phyloP scores from a whole-genome alignment of 371 early-diverging fungal genomes.

The Mortierella sp. region DNA sequence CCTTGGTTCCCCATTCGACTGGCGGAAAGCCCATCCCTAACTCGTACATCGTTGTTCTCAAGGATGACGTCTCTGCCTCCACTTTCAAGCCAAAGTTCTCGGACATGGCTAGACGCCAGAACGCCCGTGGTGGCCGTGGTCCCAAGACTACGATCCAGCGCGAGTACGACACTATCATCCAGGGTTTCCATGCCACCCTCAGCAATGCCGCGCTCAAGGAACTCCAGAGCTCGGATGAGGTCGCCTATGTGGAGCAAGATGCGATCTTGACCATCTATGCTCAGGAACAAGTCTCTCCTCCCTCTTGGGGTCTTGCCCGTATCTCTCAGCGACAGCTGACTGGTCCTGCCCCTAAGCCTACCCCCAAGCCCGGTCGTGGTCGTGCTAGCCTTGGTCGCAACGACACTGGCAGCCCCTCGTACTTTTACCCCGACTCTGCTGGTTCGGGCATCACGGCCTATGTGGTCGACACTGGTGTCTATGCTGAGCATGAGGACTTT shows the following conservation, averaged over 20 bases:
- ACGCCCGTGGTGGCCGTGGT: constrained; percentile 22
- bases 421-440: constrained; percentile 40
- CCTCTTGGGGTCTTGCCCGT: constrained; percentile 71
- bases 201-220: constrained; percentile 12
- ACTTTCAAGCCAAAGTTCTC: constrained; percentile 34
- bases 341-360: too few species aligned
- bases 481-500: constrained; percentile 69
- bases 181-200: constrained; percentile 17
- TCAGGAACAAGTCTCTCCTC: constrained; percentile 44
- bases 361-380: background rate
- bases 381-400: constrained; percentile 2
- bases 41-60: constrained; percentile 51
- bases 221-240: constrained; percentile 28
- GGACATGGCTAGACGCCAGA: constrained; percentile 21
- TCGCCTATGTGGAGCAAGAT: constrained; percentile 67
- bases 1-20: constrained; percentile 13
- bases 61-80: constrained; percentile 15
- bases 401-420: background rate
- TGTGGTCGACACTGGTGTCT: constrained; percentile 74
- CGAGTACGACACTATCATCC: constrained; percentile 20
- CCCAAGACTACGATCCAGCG: constrained; percentile 18
- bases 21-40: constrained; percentile 28
- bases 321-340: constrained; percentile 53
- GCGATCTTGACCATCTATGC: constrained; percentile 48
- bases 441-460: constrained; percentile 63